phyloP scores from a whole-genome alignment of 2,329 filamentous ascomycete genomes.

The Neodidymelliopsis sp. region DNA sequence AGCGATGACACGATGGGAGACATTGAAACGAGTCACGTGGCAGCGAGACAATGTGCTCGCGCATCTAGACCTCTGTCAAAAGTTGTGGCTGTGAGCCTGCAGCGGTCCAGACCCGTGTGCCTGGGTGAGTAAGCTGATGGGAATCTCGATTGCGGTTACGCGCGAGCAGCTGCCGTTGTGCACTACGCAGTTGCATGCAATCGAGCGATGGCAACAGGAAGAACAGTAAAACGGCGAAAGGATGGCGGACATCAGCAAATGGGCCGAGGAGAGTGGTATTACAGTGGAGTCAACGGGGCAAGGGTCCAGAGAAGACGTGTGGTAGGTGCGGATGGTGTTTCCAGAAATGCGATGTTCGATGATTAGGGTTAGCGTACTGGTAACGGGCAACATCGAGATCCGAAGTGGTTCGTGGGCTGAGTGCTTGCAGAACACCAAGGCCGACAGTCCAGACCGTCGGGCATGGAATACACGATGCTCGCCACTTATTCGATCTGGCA shows the following conservation, averaged over 20 bases:
- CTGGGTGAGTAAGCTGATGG: slow-evolving; percentile 8
- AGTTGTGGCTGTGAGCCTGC: neutral
- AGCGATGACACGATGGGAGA: neutral
- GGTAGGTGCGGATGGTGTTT: slow-evolving; percentile 5
- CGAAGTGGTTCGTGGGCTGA: neutral
- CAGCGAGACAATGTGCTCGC: neutral
- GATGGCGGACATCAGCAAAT: too few species aligned
- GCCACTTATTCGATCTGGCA: slow-evolving; percentile 14
- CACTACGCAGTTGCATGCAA: neutral
- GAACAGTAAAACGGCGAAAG: neutral
- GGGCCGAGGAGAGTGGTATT: too few species aligned
- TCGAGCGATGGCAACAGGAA: neutral
- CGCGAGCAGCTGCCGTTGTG: neutral
- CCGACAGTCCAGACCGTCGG: slow-evolving; percentile 3
- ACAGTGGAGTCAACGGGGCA: neutral
- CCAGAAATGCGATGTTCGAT: neutral
- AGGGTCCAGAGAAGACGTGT: neutral
- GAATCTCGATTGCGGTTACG: neutral
- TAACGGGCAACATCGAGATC: neutral
- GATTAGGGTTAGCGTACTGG: neutral
- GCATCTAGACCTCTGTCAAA: slow-evolving; percentile 7
- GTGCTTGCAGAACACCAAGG: neutral
- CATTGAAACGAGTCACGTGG: neutral
- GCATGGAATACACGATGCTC: slow-evolving; percentile 11
- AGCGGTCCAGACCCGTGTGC: slow-evolving; percentile 3